Percentiles rank a stretch among this genome's conserved stretches.
phyloP scores from a whole-genome alignment of 441 rosid species.

The Brassica hybrid region DNA sequence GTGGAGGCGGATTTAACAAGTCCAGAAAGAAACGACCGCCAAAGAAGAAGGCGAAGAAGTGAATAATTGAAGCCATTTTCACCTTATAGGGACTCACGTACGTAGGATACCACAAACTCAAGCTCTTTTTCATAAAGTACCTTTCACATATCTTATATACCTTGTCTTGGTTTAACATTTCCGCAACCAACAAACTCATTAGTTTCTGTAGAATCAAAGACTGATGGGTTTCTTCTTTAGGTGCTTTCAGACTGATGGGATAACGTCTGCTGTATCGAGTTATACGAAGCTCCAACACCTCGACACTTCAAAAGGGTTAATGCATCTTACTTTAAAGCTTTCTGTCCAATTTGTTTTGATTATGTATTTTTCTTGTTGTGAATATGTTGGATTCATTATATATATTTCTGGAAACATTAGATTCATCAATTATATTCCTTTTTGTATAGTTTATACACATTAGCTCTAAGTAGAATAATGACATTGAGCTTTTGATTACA shows the following conservation, averaged over 20 bases:
- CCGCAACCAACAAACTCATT: conserved; percentile 6
- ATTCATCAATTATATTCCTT: background rate
- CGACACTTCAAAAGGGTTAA: conserved; percentile 14
- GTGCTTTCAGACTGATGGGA: conserved; percentile 34
- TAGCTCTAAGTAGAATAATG: background rate
- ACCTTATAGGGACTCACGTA: too few species aligned
- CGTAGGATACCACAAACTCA: background rate
- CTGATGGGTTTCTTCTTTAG: conserved; percentile 39
- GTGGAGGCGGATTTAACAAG: conserved; percentile 57
- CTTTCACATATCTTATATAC: background rate
- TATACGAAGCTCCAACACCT: conserved; percentile 33
- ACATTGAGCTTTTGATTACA: conserved; percentile 3
- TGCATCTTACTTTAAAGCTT: background rate
- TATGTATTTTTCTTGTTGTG: background rate
- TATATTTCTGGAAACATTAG: background rate
- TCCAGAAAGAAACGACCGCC: conserved; percentile 57
- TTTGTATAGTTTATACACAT: background rate
- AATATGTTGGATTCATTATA: background rate
- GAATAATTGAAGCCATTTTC: conserved; percentile 7
- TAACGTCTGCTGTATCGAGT: conserved; percentile 34
- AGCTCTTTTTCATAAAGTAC: background rate
- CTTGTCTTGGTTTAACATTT: background rate
- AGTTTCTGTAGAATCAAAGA: background rate
- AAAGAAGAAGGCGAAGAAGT: conserved; percentile 48
- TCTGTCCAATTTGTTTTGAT: background rate